Conservation (phyloP, 2,329 filamentous ascomycete species). For the Talaromyces verruculosus region DNA sequence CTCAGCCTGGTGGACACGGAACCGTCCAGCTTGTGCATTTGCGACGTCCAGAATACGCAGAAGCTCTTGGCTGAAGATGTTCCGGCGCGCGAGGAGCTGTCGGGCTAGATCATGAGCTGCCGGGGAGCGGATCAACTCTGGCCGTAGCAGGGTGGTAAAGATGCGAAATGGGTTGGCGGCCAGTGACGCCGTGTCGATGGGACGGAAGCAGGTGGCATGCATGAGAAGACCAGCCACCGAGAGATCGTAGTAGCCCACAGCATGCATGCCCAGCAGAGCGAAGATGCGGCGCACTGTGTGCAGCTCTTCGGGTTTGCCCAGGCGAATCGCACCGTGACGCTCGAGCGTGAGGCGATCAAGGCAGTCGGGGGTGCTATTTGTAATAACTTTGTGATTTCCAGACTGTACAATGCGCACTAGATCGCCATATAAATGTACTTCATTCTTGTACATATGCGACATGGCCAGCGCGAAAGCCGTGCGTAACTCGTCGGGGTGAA, state of each 20-base stretch:
- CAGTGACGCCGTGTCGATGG: constrained; percentile 37
- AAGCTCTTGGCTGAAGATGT: constrained; percentile 46
- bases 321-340: constrained; percentile 52
- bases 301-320: constrained; percentile 50
- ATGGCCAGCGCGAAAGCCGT: constrained; percentile 34
- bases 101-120: constrained; percentile 31
- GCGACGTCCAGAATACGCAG: constrained; percentile 39
- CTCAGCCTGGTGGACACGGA: constrained; percentile 34
- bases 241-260: constrained; percentile 56
- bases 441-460: constrained; percentile 38
- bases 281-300: constrained; percentile 48
- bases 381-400: constrained; percentile 25
- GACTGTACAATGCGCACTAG: constrained; percentile 34
- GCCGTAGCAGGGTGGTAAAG: constrained; percentile 45
- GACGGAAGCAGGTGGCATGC: constrained; percentile 55
- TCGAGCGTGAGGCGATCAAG: constrained; percentile 34
- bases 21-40: constrained; percentile 22
- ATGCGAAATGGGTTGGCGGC: constrained; percentile 49
- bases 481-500: constrained; percentile 25
- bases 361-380: background rate
- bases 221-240: constrained; percentile 50
- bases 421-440: constrained; percentile 37
- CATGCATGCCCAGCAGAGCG: constrained; percentile 49
- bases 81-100: constrained; percentile 37
- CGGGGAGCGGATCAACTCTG: constrained; percentile 40